Percentiles rank a stretch among this genome's conserved stretches.
phyloP scores from a whole-genome alignment of 257 asterid genomes.

The Solanum raphanifolium region DNA sequence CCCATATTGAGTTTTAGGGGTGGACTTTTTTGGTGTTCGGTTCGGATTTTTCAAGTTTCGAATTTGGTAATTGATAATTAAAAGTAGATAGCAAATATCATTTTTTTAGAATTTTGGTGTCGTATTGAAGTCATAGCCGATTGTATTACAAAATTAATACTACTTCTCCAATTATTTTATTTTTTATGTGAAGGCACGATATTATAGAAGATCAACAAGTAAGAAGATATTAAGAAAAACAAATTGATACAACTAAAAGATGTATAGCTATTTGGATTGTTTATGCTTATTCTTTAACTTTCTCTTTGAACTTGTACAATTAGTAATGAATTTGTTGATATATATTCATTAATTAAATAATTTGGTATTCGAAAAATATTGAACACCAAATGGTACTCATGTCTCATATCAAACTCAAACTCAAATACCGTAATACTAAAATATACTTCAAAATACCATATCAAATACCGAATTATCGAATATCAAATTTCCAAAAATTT shows the following conservation, averaged over 20 bases:
- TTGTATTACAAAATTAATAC: neutral
- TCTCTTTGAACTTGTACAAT: neutral
- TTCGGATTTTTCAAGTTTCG: rapidly evolving
- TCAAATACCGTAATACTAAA: neutral
- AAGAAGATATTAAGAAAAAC: too few relatives aligned
- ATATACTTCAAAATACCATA: neutral
- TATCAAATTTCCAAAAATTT: rapidly evolving
- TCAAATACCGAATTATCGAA: neutral
- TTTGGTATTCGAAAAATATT: too few relatives aligned
- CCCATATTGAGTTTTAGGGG: neutral
- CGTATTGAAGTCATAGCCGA: neutral
- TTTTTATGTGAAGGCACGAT: neutral
- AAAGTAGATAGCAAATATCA: neutral
- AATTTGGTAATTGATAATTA: too few relatives aligned
- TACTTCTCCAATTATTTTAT: too few relatives aligned
- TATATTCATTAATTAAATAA: too few relatives aligned
- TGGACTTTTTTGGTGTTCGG: neutral
- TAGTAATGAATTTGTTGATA: neutral
- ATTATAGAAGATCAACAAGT: neutral
- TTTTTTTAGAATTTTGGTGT: neutral
- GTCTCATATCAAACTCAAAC: neutral
- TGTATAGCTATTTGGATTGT: neutral
- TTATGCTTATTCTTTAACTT: neutral
- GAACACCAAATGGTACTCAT: too few relatives aligned
- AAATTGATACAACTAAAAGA: neutral